Conservation (phyloP, 441 rosid genomes). For the Syzygium syzygioides region DNA sequence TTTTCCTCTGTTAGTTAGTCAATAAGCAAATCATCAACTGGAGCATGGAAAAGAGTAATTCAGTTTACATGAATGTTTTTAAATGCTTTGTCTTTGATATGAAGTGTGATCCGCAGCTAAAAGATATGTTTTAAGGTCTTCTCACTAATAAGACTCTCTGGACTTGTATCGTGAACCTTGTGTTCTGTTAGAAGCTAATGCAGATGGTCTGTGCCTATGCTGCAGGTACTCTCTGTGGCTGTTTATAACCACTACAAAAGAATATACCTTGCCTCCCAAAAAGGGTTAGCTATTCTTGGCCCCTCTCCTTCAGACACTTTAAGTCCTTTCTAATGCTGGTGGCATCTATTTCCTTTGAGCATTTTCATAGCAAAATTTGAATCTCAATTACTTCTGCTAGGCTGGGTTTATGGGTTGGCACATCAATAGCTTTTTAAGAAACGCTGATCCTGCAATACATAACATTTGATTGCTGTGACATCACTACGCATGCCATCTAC, state of each 20-base stretch:
- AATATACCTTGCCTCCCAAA: slow-evolving; percentile 55
- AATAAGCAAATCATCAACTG: neutral
- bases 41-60: neutral
- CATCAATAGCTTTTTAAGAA: neutral
- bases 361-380: neutral
- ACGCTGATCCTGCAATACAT: neutral
- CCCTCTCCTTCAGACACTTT: neutral
- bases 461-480: neutral
- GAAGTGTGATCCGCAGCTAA: neutral
- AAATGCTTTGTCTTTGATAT: neutral
- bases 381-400: neutral
- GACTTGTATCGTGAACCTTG: neutral
- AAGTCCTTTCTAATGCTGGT: neutral
- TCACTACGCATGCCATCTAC: neutral
- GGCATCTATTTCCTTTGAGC: neutral
- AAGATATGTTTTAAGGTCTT: neutral
- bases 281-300: slow-evolving; percentile 56
- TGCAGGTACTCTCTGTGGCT: slow-evolving; percentile 90
- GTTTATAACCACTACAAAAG: slow-evolving; percentile 96
- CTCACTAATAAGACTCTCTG: neutral
- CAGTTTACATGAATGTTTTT: neutral
- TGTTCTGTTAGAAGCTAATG: neutral
- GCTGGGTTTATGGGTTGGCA: neutral
- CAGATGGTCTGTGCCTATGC: neutral
- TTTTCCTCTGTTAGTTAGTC: neutral